phyloP scores from a whole-genome alignment of 1,139 yeast species.

The Geotrichum australiense region DNA sequence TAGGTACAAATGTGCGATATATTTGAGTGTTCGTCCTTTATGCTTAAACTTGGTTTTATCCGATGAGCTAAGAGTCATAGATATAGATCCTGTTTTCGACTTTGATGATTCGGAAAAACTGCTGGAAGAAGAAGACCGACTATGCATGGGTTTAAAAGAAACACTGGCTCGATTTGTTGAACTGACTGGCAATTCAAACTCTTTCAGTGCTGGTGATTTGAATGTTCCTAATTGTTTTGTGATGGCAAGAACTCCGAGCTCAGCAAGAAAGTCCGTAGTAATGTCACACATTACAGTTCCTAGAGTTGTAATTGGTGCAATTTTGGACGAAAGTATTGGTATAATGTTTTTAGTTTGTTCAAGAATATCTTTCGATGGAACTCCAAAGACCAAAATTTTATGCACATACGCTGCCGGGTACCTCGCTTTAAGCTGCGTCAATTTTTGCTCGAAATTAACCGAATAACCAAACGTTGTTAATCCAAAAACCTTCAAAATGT shows the following conservation, averaged over 20 bases:
- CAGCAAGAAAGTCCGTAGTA: conserved; percentile 53
- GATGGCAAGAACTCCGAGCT: conserved; percentile 58
- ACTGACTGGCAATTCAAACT: conserved; percentile 23
- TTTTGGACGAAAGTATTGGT: conserved; percentile 30
- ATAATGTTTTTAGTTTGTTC: conserved; percentile 28
- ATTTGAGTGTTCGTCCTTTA: conserved; percentile 68
- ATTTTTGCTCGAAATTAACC: conserved; percentile 30
- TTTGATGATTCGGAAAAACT: conserved; percentile 4
- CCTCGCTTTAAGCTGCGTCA: conserved; percentile 36
- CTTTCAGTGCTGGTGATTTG: conserved; percentile 32
- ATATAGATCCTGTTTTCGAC: conserved; percentile 32
- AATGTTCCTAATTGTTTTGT: conserved; percentile 33
- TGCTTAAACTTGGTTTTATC: conserved; percentile 50
- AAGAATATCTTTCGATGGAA: conserved; percentile 36
- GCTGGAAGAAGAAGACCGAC: conserved; percentile 13
- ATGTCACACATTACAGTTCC: conserved; percentile 73
- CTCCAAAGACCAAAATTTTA: conserved; percentile 52
- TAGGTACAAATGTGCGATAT: conserved; percentile 67
- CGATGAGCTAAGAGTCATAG: conserved; percentile 32
- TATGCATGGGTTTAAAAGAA: conserved; percentile 13
- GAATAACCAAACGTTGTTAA: conserved; percentile 42
- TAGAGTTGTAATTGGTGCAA: conserved; percentile 37
- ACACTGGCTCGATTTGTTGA: conserved; percentile 9
- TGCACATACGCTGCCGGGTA: conserved; percentile 62
- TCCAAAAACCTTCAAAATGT: conserved; percentile 54